Conservation (phyloP, 352 stramenopile species). For the Phytopythium kandeliae region DNA sequence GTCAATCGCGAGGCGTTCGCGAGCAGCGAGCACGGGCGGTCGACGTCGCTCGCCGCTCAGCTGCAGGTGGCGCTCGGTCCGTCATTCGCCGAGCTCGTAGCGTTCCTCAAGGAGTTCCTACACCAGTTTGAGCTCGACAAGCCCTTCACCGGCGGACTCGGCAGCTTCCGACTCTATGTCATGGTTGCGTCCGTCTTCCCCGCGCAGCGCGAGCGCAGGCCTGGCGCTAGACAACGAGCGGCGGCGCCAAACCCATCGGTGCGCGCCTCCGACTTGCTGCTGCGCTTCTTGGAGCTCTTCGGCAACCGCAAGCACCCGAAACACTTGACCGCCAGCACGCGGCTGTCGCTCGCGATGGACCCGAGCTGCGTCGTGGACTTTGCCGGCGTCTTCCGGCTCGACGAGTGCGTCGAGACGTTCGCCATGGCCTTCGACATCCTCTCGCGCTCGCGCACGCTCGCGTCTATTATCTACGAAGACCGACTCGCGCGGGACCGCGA, state of each 20-base stretch:
- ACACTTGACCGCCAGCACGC: constrained; percentile 45
- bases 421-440: constrained; percentile 62
- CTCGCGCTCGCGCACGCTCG: constrained; percentile 34
- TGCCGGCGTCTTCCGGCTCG: constrained; percentile 50
- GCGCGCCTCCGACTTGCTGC: constrained; percentile 25
- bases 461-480: constrained; percentile 62
- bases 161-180: constrained; percentile 76
- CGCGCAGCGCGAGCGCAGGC: constrained; percentile 1
- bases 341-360: constrained; percentile 34
- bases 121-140: constrained; percentile 78
- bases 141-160: constrained; percentile 67
- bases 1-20: constrained; percentile 57
- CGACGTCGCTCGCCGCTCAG: constrained; percentile 45
- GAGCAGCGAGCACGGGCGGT: constrained; percentile 53
- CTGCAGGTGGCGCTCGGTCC: constrained; percentile 37
- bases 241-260: background rate
- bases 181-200: constrained; percentile 72
- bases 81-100: constrained; percentile 46
- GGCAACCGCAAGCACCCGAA: constrained; percentile 46
- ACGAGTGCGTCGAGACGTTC: constrained; percentile 65
- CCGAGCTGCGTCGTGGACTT: constrained; percentile 46
- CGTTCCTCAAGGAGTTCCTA: constrained; percentile 75
- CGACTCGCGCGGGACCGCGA: constrained; percentile 32
- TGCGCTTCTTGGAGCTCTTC: constrained; percentile 63
- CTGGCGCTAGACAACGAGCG: background rate